Base-by-base conservation (phyloP, 805 yeast species). In the Kluyveromyces aestuarii region DNA sequence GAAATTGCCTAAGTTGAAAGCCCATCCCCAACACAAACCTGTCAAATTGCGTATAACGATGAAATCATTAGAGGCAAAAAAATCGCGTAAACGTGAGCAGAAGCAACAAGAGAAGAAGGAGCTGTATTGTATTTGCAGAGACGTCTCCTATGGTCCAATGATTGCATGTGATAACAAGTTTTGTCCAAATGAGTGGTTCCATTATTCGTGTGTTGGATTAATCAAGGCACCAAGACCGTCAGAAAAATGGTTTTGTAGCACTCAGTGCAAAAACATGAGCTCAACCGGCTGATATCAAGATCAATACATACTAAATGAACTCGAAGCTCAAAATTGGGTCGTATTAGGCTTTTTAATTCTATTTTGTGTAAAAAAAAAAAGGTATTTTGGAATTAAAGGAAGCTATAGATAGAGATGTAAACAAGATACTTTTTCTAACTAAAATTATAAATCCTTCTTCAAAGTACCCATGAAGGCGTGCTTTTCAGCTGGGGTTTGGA, bases 401-500 rank as follows among this genome's bases (percentile, higher is more conserved):
- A 18, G 25, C 14, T n/a, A 41, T 17, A 17, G 40, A 21, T 41
- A 36, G 33, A 33, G 21, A 16, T n/a, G n/a, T 33, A 33, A 36
- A 36, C 37, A 36, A 18, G 40, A 30, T 11, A 27, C 44, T 39
- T 41, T 51, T 43, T 30, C 35, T 30, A 30, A 30, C 35, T 41
- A 42, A 54, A 61, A 48, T 71, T 81, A 78, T 73, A 87, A 82
- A 77, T 90, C 97, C 84, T 87, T 90, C 96, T 93, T 93, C 75
- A 93, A 85, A 72, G 99, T 91, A 81, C 99, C 99, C 81, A 90
- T 70, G 91, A 93, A 93, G 72, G 99, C 95, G 72, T 84, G 89
- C 90, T 95, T 95, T 84, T 93, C 99, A 75, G 97, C 98, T 69
- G 97, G 96, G 71, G 99, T 93, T 82, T 93, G 99, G 98, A 93